Evolutionary conservation across 1,139 yeast species (phyloP), one percentile per base, ranked within the genome.

Genomic region (Pichia sp.): DNA sequence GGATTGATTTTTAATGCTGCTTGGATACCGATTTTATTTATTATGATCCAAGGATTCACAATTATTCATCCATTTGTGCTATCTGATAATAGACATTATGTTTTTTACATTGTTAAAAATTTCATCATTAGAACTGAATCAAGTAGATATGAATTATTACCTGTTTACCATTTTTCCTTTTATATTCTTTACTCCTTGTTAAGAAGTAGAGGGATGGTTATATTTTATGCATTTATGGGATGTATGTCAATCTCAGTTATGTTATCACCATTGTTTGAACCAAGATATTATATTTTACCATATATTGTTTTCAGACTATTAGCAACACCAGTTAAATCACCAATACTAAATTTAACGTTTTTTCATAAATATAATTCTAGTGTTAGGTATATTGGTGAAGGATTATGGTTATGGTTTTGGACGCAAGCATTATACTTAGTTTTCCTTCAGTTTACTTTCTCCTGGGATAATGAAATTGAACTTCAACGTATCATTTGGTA

Each of bases 61-160:
- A 73, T 84, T 11, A 83, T 83, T 5, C 99, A 95, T 65, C 97
- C 98, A 13, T 95, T 91, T 67, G 68, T 93, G 43, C 73, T 91
- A 47, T 96, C 99, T 0, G 99, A 95, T 67, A 95, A 95, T 69
- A 80, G 99, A 58, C 99, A 93, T 66, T 89, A 83, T 66, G 83
- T 96, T 0, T 93, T 93, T 66, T 95, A 93, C 69, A 70, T 93
- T 41, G 88, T 87, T 79, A 79, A 81, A 53, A 78, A 78, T 54
- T 62, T 91, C 19, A 73, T 88, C 43, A 68, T 73, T 56, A 71
- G 72, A 34, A 68, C 66, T 22, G 66, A 74, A 60, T 69, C 76
- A 56, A 64, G 76, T 48, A 62, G 73, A 54, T 65, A 75, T 48
- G 54, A 73, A 2, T 67, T 83, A 59, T 74, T 83, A 0, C 91